phyloP scores from a whole-genome alignment of 306 rosid genomes.

The Corylus avellana region DNA sequence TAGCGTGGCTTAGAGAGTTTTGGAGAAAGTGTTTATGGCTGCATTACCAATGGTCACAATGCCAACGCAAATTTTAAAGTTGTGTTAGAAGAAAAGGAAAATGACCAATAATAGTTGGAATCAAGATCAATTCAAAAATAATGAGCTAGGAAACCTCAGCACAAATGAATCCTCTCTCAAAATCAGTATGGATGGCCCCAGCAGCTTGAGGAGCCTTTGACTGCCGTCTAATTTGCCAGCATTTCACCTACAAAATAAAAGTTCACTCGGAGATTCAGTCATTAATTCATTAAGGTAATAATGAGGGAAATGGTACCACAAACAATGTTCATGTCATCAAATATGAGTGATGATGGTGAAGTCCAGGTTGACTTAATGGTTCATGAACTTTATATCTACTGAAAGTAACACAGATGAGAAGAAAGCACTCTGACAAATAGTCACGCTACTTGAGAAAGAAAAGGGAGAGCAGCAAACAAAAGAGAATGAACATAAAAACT shows the following conservation, averaged over 20 bases:
- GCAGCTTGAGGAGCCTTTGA: constrained; percentile 99
- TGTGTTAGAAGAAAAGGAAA: constrained; percentile 11
- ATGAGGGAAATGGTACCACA: not conserved
- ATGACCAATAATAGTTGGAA: constrained; percentile 7
- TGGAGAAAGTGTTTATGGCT: not conserved
- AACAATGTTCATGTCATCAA: not conserved
- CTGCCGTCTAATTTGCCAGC: constrained; percentile 98
- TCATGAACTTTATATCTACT: not conserved
- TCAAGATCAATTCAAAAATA: not conserved
- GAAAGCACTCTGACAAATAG: not conserved
- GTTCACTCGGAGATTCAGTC: constrained; percentile 1
- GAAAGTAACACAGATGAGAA: not conserved
- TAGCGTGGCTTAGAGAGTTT: not conserved
- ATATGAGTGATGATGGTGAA: not conserved
- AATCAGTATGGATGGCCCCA: constrained; percentile 95
- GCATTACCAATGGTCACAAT: constrained; percentile 1
- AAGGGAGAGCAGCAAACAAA: not conserved
- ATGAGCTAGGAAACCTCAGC: constrained; percentile 73
- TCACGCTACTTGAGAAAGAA: not conserved
- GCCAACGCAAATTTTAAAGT: not conserved
- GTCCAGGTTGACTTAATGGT: not conserved
- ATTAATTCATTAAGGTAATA: constrained; percentile 1
- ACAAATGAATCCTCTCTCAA: constrained; percentile 95
- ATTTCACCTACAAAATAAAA: constrained; percentile 71
- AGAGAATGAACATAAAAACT: not conserved